Evolutionary conservation across 1,284 basidiomycete genomes (phyloP), one percentile per base, ranked within the genome.

Genomic region (Boletus subluridellus): DNA sequence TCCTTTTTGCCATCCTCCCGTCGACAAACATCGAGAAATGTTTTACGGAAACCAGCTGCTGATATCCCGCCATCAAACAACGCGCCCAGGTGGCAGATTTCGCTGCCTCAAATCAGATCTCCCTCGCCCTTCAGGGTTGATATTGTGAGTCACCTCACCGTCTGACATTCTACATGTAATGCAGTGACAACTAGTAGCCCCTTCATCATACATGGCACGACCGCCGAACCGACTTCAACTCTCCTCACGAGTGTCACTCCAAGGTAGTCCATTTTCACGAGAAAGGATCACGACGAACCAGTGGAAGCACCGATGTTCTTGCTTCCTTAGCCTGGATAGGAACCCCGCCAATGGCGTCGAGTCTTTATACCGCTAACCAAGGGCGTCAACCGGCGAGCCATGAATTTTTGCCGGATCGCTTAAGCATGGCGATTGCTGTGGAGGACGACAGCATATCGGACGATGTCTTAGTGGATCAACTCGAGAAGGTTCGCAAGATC

Each of bases 371-470:
- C 11, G 5, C 53, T 47, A 5, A 56, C 11, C 37, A 21, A 39
- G 48, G 12, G 41, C 1, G 10, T 52, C 59, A 37, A 11, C 9
- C 8, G 0, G 26, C 51, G 52, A 56, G 41, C 32, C 11, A 52
- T 28, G 24, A 26, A 26, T 52, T 42, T 38, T 39, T 52, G 10
- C 38, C 61, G 0, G 58, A 59, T 45, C 54, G 30, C 7, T 35
- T 71, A 39, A 54, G 53, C 51, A 63, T 69, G 51, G 75, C 76
- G 1, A 77, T 77, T 63, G 81, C 79, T 10, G 75, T 82, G 65
- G 78, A 76, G 24, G 79, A 82, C 47, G 78, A 81, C 42, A 77
- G 68, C 12, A 72, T 83, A 52, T 73, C 79, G 2, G 80, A 83
- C 62, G 80, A 79, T 59, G 71, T 73, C 7, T 68, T 82, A 10